Conservation (phyloP, 352 stramenopile genomes). For the Elongisporangium undulatum region DNA sequence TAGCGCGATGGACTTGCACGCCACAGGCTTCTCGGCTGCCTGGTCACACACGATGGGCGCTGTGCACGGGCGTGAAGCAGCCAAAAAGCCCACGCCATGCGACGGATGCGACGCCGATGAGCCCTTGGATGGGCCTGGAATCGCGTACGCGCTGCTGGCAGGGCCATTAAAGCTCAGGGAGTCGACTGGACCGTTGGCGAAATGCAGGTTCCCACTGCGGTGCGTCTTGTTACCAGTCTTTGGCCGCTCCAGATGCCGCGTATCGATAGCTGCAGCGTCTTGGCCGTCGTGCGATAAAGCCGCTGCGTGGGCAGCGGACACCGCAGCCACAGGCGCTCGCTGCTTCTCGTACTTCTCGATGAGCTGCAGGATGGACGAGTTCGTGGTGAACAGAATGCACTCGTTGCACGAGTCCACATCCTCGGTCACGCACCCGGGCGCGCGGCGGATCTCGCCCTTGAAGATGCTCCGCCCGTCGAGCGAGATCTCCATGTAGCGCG, state of each 20-base stretch:
- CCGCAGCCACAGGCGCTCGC: constrained; percentile 4
- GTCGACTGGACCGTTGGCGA: background rate
- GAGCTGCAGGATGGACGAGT: constrained; percentile 59
- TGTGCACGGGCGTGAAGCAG: constrained; percentile 40
- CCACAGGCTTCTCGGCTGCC: constrained; percentile 33
- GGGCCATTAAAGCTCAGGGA: background rate
- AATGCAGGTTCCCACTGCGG: constrained; percentile 4
- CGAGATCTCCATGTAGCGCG: constrained; percentile 56
- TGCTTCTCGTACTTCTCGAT: constrained; percentile 83
- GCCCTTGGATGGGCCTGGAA: background rate
- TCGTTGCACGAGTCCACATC: constrained; percentile 68
- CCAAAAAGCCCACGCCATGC: background rate
- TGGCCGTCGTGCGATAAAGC: background rate
- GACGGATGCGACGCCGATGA: background rate
- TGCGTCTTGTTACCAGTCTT: constrained; percentile 47
- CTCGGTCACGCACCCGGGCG: constrained; percentile 54
- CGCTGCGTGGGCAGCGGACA: background rate
- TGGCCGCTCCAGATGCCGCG: constrained; percentile 32
- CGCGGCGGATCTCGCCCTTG: constrained; percentile 72
- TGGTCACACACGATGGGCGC: constrained; percentile 48
- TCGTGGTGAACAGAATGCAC: constrained; percentile 84
- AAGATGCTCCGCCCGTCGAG: constrained; percentile 66
- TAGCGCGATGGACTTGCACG: constrained; percentile 42
- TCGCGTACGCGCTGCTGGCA: background rate
- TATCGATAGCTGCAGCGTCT: constrained; percentile 3